Base-by-base conservation (phyloP, 2,329 filamentous ascomycete species). In the Colletotrichum lupini region DNA sequence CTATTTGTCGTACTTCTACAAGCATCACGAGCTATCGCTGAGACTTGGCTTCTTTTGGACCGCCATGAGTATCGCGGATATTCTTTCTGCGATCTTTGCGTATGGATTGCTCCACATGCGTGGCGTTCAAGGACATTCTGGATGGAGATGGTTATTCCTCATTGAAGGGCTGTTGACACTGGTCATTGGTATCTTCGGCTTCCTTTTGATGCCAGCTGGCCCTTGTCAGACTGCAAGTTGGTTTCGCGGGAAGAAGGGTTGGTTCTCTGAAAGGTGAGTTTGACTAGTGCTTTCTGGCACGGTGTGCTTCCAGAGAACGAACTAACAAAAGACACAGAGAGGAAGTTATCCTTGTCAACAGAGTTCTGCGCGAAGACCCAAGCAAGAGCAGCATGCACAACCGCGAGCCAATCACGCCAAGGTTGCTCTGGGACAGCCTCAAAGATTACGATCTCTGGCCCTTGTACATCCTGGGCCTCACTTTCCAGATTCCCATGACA, bases 331-430 rank as follows among this genome's bases (percentile, higher is more conserved):
- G 16, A 1, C 3, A 0, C 22, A 80, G 87, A 19, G 90, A 92
- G 75, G 87, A 91, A 70, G 83, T 83, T 26, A 92, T 92, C 70
- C 85, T 92, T 2, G 88, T 92, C 52, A 92, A 92, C 75, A 84
- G 91, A 1, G 80, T 86, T 9, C 76, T 87, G 8, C 87, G 91
- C 1, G 91, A 92, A 57, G 91, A 92, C 68, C 90, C 90, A 0
- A 86, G 84, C 57, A 90, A 90, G 77, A 87, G 87, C 67, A 85
- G 86, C 64, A 91, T 92, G 88, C 88, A 91, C 77, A 91, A 91
- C 74, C 85, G 90, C 5, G 82, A 91, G 77, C 85, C 87, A 0
- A 86, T 92, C 42, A 88, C 87, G 0, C 83, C 82, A 0, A 81
- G 78, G 4, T 80, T 85, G 1, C 83, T 91, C 1, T 90, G 87